Base-by-base conservation (phyloP, 768 basidiomycete species). In the Coprinopsis marcescibilis region DNA sequence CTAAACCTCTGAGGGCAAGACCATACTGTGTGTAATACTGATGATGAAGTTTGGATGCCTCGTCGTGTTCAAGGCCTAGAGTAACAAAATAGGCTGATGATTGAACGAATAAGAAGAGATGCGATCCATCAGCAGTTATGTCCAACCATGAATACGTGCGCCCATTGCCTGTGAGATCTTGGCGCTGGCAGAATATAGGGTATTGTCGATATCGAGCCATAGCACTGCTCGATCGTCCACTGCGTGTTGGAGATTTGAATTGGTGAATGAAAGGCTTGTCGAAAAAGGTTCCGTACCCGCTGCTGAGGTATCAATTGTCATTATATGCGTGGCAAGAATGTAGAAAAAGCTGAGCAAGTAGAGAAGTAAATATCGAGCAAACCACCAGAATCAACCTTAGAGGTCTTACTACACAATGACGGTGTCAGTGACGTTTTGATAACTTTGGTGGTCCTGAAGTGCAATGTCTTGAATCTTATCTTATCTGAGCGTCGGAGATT, bases 121-220 rank as follows among this genome's bases (percentile, higher is more conserved):
- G 8, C 8, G 8, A 32, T 32, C 8, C 29, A 32, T 8, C 8
- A 6, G 36, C 8, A 19, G 13, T 10, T 23, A 24, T 29, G 26
- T 40, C 68, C 38, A 54, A 83, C 89, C 78, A 56, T 89, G 87
- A 42, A 91, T 91, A 43, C 79, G 77, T 50, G 80, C 63, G 11
- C 83, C 81, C 90, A 93, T 91, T 14, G 77, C 81, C 51, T 85
- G 78, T 3, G 83, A 80, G 43, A 92, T 87, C 61, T 73, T 80
- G 15, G 80, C 70, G 55, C 76, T 82, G 0, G 85, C 78, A 6
- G 88, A 86, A 61, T 92, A 93, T 13, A 93, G 72, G 2, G 89
- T 90, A 56, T 93, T 91, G 64, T 92, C 90, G 49, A 92, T 88
- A 58, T 91, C 89, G 50, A 92, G 79, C 77, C 82, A 91, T 42